Conservation (phyloP, 2,329 filamentous ascomycete species). For the Ampelomyces quisqualis region DNA sequence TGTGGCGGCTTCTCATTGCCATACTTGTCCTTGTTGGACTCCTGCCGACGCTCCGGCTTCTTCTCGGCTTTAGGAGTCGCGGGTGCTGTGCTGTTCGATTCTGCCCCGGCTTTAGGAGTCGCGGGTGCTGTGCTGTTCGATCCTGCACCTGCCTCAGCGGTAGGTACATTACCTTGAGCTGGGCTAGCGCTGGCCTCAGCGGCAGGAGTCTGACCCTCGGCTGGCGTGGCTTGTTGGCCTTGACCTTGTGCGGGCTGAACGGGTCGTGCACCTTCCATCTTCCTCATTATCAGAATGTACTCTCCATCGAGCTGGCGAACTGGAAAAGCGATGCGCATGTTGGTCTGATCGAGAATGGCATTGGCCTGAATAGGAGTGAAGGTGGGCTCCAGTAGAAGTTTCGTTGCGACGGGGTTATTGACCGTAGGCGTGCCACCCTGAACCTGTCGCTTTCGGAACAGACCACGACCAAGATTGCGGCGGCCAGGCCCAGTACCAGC, state of each 20-base stretch:
- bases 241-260: conserved; percentile 13
- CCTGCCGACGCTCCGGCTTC: conserved; percentile 23
- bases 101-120: conserved; percentile 6
- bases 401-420: conserved; percentile 38
- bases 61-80: conserved; percentile 3
- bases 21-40: conserved; percentile 25
- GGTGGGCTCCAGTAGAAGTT: conserved; percentile 40
- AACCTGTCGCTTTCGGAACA: conserved; percentile 28
- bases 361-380: conserved; percentile 40
- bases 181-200: not conserved
- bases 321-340: conserved; percentile 41
- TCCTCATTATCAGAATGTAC: conserved; percentile 40
- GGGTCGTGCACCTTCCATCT: conserved; percentile 18
- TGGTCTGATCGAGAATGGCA: conserved; percentile 38
- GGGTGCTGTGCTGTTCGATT: conserved; percentile 15
- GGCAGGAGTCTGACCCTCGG: conserved; percentile 3
- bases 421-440: conserved; percentile 29
- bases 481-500: too few relatives aligned
- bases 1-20: conserved; percentile 18
- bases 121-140: conserved; percentile 6
- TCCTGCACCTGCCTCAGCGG: conserved; percentile 5
- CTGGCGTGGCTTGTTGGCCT: conserved; percentile 6
- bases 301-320: conserved; percentile 41
- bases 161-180: conserved; percentile 2
- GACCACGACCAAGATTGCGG: conserved; percentile 22